These are phyloP conservation scores for Neodidymelliopsis sp. DNA, from an alignment of 2,329 filamentous ascomycete genomes.

Conservation along the genomic window DNA sequence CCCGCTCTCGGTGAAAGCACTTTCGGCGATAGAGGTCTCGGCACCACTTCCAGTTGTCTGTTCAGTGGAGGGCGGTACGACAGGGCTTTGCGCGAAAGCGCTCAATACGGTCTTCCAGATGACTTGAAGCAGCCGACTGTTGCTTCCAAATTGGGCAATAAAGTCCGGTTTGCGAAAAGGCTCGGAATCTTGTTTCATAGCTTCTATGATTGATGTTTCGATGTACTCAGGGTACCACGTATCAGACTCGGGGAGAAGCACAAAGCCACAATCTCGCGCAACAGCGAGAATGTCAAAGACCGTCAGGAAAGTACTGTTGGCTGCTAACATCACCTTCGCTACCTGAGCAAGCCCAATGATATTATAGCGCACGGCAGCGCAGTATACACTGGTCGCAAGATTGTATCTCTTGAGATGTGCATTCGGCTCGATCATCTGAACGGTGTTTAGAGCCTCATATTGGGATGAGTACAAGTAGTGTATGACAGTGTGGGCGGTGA, in stretches of 20 bases:
- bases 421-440: slow-evolving; percentile 14
- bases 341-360: slow-evolving; percentile 35
- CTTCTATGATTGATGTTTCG: slow-evolving; percentile 27
- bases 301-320: not conserved
- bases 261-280: not conserved
- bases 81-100: slow-evolving; percentile 19
- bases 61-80: not conserved
- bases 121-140: slow-evolving; percentile 35
- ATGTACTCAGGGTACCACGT: slow-evolving; percentile 36
- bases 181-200: slow-evolving; percentile 29
- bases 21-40: slow-evolving; percentile 7
- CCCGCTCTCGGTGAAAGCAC: slow-evolving; percentile 12
- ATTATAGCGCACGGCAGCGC: slow-evolving; percentile 35
- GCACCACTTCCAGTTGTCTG: not conserved
- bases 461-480: slow-evolving; percentile 4
- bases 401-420: slow-evolving; percentile 23
- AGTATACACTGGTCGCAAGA: slow-evolving; percentile 35
- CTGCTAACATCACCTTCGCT: slow-evolving; percentile 28
- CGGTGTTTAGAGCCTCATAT: not conserved
- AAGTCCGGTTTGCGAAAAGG: slow-evolving; percentile 35
- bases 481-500: slow-evolving; percentile 2
- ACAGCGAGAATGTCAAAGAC: slow-evolving; percentile 4
- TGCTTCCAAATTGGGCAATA: slow-evolving; percentile 35
- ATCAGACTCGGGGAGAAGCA: slow-evolving; percentile 19
- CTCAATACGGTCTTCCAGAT: slow-evolving; percentile 41